phyloP scores from a whole-genome alignment of 306 rosid species.

The Lathyrus tuberosus region DNA sequence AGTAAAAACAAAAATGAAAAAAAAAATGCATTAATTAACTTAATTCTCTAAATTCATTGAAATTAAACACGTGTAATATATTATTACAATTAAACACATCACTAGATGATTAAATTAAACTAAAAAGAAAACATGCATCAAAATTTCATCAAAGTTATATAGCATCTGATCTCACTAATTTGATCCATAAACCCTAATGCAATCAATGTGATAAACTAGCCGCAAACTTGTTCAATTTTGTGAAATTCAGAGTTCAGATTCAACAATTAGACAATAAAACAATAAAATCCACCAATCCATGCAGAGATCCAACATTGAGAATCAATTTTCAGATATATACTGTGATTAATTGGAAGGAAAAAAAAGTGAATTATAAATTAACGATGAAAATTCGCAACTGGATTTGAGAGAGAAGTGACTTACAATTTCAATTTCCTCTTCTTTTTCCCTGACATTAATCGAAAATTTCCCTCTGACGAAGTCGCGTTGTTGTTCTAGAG shows the following conservation, averaged over 20 bases:
- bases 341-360: not conserved
- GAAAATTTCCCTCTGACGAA: conserved; percentile 9
- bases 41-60: not conserved
- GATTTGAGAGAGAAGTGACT: conserved; percentile 38
- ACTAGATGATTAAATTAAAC: not conserved
- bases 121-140: conserved; percentile 16
- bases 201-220: conserved; percentile 11
- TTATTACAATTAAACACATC: conserved; percentile 2
- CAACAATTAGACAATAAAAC: not conserved
- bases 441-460: conserved; percentile 61
- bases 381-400: not conserved
- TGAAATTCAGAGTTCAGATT: conserved; percentile 37
- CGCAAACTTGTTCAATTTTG: not conserved
- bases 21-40: not conserved
- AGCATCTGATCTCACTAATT: conserved; percentile 17
- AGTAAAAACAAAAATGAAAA: not conserved
- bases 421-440: conserved; percentile 66
- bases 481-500: conserved; percentile 21
- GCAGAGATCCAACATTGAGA: conserved; percentile 43
- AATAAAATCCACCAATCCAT: conserved; percentile 3
- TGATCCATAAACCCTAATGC: conserved; percentile 44
- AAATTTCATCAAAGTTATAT: not conserved
- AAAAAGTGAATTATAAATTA: not conserved
- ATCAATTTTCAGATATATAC: not conserved
- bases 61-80: not conserved